Evolutionary conservation across 2,329 filamentous ascomycete species (phyloP).

Genomic region (Davidsoniella eucalypti): DNA sequence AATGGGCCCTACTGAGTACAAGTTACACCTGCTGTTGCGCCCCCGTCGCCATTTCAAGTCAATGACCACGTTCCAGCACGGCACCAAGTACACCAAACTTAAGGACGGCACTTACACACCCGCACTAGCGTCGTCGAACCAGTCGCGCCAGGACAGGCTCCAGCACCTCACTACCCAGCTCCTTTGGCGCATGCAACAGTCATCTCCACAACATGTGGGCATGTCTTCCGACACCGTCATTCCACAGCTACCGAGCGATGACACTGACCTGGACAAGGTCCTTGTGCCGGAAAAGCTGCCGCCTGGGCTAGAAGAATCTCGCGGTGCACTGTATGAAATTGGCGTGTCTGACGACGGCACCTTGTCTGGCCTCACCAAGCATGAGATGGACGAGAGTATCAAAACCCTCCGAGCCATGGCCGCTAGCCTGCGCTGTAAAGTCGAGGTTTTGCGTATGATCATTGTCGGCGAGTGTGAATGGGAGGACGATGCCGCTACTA

Average conservation of each 20-base stretch:
- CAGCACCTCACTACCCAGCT: slow-evolving; percentile 90
- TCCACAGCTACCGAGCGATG: slow-evolving; percentile 54
- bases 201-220: slow-evolving; percentile 75
- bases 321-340: slow-evolving; percentile 89
- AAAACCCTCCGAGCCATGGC: slow-evolving; percentile 80
- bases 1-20: slow-evolving; percentile 90
- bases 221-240: slow-evolving; percentile 59
- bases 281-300: slow-evolving; percentile 41
- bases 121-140: slow-evolving; percentile 33
- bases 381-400: slow-evolving; percentile 86
- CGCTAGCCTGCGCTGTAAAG: slow-evolving; percentile 71
- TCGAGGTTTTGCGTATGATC: slow-evolving; percentile 68
- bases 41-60: slow-evolving; percentile 57
- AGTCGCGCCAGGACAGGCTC: slow-evolving; percentile 66
- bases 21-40: slow-evolving; percentile 74
- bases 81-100: slow-evolving; percentile 7
- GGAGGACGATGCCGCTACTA: slow-evolving; percentile 23
- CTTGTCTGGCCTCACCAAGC: slow-evolving; percentile 70
- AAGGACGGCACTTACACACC: slow-evolving; percentile 14
- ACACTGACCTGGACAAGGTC: slow-evolving; percentile 28
- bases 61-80: slow-evolving; percentile 40
- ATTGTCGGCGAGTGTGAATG: slow-evolving; percentile 71
- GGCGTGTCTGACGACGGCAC: slow-evolving; percentile 90
- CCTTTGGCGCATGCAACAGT: slow-evolving; percentile 88
- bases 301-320: slow-evolving; percentile 78